Base-by-base conservation (phyloP, 768 basidiomycete genomes). In the Hortiboletus campestris region DNA sequence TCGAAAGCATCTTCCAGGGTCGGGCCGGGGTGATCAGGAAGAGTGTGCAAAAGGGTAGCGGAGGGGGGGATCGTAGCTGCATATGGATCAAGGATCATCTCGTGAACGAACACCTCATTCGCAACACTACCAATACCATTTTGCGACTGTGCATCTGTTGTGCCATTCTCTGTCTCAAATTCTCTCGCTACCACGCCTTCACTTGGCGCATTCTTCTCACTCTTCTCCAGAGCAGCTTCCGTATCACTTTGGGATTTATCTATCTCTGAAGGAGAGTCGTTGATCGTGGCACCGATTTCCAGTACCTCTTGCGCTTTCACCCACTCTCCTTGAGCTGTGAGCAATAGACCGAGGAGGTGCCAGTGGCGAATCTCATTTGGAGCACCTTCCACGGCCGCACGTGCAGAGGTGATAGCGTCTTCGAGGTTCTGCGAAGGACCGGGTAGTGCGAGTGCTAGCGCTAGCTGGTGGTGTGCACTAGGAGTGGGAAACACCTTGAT, bases 331-430 rank as follows among this genome's bases (percentile, higher is more conserved):
- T 78, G 75, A 10, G 89, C 86, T 0, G 85, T 84, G n/a, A 95
- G 77, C 12, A 96, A 70, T 6, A 98, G 74, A 0, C 89, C 93
- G 0, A 98, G 78, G 16, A 98, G 80, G 71, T 98, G 96, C 95
- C 94, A 98, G 50, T 89, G 88, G 40, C 91, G 80, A 25, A 90
- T 69, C 56, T 82, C 79, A 32, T 69, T 73, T 0, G 86, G 76
- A 31, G 87, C 83, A 7, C 78, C 76, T 67, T 94, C 89, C 3
- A 96, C 84, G 1, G 94, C 89, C 4, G 75, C 64, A 7, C 86
- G 84, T 0, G 91, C 89, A 48, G 84, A 75, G 14, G 78, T 71
- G 8, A 89, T 80, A 0, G 94, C 91, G 29, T 78, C 74, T n/a
- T 82, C 76, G 34, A 94, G 72, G 58, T 90, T 80, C 25, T 86